These are phyloP conservation scores for Periconia macrospinosa DNA, from an alignment of 2,329 filamentous ascomycete genomes.

Conservation along the genomic window DNA sequence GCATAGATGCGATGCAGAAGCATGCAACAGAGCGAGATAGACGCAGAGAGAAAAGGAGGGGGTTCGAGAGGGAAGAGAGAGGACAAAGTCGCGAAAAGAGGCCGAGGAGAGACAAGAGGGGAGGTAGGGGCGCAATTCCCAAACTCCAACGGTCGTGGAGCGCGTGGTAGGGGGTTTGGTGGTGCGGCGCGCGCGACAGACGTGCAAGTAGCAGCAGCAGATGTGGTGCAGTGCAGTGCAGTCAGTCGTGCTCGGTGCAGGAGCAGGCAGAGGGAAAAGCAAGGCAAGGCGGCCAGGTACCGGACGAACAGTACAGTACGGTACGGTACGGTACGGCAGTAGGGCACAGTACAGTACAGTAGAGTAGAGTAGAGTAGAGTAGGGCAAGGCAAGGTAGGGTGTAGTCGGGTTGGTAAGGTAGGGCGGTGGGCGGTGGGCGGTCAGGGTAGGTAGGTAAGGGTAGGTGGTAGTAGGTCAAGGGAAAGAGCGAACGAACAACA, in stretches of 20 bases:
- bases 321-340: no score
- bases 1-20: slow-evolving; percentile 37
- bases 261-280: no score
- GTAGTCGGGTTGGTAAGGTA: not conserved
- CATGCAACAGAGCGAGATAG: slow-evolving; percentile 41
- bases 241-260: no score
- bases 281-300: no score
- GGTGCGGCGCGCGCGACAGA: slow-evolving; percentile 13
- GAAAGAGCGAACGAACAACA: not conserved
- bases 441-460: slow-evolving; percentile 10
- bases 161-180: slow-evolving; percentile 10
- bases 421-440: slow-evolving; percentile 13
- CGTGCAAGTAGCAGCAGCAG: no score
- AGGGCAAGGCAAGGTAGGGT: no score
- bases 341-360: no score
- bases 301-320: no score
- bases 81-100: not conserved
- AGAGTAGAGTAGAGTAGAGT: no score
- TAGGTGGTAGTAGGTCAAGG: slow-evolving; percentile 7
- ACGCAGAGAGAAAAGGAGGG: slow-evolving; percentile 12
- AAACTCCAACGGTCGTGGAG: slow-evolving; percentile 37
- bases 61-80: no score
- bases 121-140: slow-evolving; percentile 18
- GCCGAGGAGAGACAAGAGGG: not conserved
- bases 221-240: no score